Evolutionary conservation across 2,329 filamentous ascomycete genomes (phyloP).

Genomic region (Paracoccidioides lutzii): DNA sequence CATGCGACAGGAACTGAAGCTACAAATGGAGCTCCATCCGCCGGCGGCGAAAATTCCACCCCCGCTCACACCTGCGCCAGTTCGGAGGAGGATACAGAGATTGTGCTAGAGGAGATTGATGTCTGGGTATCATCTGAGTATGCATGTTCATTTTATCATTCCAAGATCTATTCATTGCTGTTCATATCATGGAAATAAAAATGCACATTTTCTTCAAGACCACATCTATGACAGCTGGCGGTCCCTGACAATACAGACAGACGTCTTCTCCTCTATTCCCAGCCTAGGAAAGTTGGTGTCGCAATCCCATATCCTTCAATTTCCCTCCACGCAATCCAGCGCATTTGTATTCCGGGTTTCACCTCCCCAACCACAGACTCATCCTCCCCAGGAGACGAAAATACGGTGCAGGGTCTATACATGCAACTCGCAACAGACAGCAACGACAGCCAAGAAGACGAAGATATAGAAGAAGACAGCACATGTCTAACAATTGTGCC

Average conservation of each 20-base stretch:
- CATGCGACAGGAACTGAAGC: conserved; percentile 10
- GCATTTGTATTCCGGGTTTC: conserved; percentile 24
- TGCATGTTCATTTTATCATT: conserved; percentile 7
- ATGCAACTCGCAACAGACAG: conserved; percentile 32
- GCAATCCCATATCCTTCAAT: conserved; percentile 37
- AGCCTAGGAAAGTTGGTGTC: conserved; percentile 24
- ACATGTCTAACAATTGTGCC: conserved; percentile 34
- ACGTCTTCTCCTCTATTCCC: conserved; percentile 33
- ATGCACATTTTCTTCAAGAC: too few species aligned
- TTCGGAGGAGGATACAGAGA: conserved; percentile 18
- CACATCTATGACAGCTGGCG: too few species aligned
- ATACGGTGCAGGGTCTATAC: conserved; percentile 33
- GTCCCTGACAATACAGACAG: conserved; percentile 15
- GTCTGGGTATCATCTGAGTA: conserved; percentile 39
- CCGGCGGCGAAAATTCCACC: background rate
- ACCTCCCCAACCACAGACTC: conserved; percentile 5
- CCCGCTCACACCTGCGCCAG: conserved; percentile 5
- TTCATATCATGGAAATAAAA: background rate
- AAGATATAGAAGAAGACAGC: conserved; percentile 30
- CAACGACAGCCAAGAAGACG: conserved; percentile 17
- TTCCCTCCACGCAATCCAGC: conserved; percentile 37
- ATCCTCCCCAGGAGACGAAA: conserved; percentile 7
- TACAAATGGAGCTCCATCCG: conserved; percentile 4
- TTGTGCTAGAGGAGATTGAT: conserved; percentile 29
- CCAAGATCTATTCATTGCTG: background rate